Evolutionary conservation across 352 stramenopile genomes (phyloP).

Genomic region (Globisporangium cederbergense): DNA sequence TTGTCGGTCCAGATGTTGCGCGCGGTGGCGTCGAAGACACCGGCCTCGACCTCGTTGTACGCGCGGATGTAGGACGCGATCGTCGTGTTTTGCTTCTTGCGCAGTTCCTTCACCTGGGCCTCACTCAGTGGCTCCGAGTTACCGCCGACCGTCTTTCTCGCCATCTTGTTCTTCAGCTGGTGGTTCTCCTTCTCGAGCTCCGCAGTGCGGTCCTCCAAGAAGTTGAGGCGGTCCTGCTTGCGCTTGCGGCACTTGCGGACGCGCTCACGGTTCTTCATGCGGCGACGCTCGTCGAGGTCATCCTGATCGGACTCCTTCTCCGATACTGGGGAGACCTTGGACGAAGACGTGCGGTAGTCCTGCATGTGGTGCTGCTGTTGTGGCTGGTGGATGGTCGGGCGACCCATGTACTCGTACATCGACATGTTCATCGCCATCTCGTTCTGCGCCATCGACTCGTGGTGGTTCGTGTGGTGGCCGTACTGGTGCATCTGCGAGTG

Average conservation of each 20-base stretch:
- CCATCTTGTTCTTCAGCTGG: constrained; percentile 71
- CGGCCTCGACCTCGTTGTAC: constrained; percentile 58
- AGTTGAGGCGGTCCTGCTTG: constrained; percentile 87
- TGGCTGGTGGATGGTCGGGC: constrained; percentile 50
- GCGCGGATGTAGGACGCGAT: constrained; percentile 65
- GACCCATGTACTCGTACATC: constrained; percentile 86
- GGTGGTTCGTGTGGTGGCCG: constrained; percentile 43
- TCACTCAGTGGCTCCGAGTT: constrained; percentile 52
- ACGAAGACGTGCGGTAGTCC: constrained; percentile 16
- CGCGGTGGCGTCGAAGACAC: constrained; percentile 52
- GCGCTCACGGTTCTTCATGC: constrained; percentile 88
- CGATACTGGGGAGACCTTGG: constrained; percentile 62
- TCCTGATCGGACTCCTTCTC: constrained; percentile 69
- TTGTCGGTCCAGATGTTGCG: constrained; percentile 56
- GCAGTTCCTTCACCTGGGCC: constrained; percentile 64
- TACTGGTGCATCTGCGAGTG: constrained; percentile 45
- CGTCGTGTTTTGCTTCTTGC: constrained; percentile 80
- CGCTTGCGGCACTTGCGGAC: constrained; percentile 88
- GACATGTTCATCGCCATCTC: constrained; percentile 78
- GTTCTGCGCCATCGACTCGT: constrained; percentile 30
- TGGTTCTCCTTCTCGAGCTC: constrained; percentile 85
- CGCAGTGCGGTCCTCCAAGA: constrained; percentile 77
- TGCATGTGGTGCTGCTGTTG: constrained; percentile 23
- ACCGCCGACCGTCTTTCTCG: constrained; percentile 36
- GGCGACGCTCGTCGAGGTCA: constrained; percentile 78